Evolutionary conservation across 805 yeast genomes (phyloP).

Genomic region (Candida corydali): DNA sequence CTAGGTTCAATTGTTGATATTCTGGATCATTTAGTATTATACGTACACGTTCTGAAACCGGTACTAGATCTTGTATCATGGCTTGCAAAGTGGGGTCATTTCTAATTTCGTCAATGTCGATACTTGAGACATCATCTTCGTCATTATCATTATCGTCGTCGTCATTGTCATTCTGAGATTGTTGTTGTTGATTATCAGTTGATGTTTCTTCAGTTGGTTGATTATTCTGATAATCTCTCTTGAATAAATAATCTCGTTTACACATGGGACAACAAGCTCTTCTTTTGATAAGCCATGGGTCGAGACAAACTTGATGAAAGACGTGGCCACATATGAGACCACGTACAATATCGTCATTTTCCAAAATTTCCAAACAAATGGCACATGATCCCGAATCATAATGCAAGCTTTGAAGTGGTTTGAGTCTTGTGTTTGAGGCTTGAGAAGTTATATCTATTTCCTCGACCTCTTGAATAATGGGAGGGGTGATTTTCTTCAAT

Average conservation of each 20-base stretch:
- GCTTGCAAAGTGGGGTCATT: constrained; percentile 33
- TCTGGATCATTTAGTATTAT: constrained; percentile 35
- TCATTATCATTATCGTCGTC: constrained; percentile 14
- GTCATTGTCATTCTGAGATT: constrained; percentile 13
- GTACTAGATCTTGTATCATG: constrained; percentile 36
- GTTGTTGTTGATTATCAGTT: not conserved
- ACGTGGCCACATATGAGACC: constrained; percentile 81
- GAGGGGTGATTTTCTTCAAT: constrained; percentile 1
- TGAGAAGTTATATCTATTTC: constrained; percentile 2
- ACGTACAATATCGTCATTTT: constrained; percentile 60
- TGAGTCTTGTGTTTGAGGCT: not conserved
- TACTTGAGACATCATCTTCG: constrained; percentile 11
- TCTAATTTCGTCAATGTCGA: constrained; percentile 31
- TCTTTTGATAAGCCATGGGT: constrained; percentile 74
- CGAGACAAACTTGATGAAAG: constrained; percentile 74
- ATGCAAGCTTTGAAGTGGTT: constrained; percentile 30
- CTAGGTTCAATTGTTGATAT: constrained; percentile 35
- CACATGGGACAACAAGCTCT: constrained; percentile 84
- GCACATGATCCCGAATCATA: constrained; percentile 72
- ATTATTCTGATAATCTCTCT: constrained; percentile 9
- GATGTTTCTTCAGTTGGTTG: constrained; percentile 4
- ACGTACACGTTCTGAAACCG: constrained; percentile 39
- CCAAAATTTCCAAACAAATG: constrained; percentile 67
- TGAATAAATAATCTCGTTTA: constrained; percentile 53
- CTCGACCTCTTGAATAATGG: not conserved